phyloP scores from a whole-genome alignment of 805 yeast genomes.

The Nakazawaea wyomingensis region DNA sequence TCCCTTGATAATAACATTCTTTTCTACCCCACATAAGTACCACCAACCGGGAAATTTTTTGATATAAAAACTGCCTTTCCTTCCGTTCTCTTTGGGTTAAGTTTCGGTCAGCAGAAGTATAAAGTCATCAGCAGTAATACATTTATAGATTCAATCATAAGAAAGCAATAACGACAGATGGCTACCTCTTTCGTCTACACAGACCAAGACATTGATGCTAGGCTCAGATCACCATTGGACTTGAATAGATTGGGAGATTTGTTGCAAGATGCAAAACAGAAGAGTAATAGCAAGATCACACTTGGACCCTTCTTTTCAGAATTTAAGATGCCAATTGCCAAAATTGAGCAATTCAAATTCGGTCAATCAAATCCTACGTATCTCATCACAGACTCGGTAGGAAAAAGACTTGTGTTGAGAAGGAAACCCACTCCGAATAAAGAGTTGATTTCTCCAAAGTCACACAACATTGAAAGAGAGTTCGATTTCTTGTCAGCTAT shows the following conservation, averaged over 20 bases:
- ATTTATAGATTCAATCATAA: too few species aligned
- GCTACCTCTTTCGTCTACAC: constrained; percentile 4
- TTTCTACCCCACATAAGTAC: too few species aligned
- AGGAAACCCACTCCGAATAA: constrained; percentile 50
- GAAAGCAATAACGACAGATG: too few species aligned
- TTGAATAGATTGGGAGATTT: background rate
- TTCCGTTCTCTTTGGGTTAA: too few species aligned
- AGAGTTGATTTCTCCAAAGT: constrained; percentile 46
- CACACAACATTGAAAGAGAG: constrained; percentile 62
- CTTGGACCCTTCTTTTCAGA: constrained; percentile 1
- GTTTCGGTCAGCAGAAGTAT: too few species aligned
- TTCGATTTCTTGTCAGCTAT: constrained; percentile 43
- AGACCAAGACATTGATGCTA: constrained; percentile 4
- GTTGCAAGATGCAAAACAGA: background rate
- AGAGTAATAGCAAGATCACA: background rate
- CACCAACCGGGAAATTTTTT: too few species aligned
- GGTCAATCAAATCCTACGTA: constrained; percentile 67
- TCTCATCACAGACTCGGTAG: constrained; percentile 35
- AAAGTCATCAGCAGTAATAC: too few species aligned
- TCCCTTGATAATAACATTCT: too few species aligned
- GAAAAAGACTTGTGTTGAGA: constrained; percentile 42
- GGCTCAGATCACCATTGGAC: constrained; percentile 8
- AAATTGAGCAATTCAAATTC: constrained; percentile 46
- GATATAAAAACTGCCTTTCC: too few species aligned
- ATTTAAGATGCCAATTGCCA: constrained; percentile 1